Conservation (phyloP, 768 basidiomycete species). For the Mycena sanguinolenta region DNA sequence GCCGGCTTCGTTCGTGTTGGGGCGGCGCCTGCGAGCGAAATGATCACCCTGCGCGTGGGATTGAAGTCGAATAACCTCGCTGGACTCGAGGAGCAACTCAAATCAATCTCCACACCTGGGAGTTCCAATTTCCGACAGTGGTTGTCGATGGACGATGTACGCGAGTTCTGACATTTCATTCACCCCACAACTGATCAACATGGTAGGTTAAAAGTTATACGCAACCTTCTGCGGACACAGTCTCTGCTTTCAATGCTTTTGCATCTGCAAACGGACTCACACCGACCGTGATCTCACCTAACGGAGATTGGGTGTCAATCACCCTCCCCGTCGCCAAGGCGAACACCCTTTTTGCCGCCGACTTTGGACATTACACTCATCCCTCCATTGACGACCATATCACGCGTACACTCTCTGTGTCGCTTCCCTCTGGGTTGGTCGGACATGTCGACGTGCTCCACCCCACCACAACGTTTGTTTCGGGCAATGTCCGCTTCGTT, state of each 20-base stretch:
- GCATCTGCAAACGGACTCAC: slow-evolving; percentile 16
- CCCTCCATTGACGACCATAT: neutral
- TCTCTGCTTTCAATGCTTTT: slow-evolving; percentile 15
- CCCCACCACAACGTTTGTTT: slow-evolving; percentile 8
- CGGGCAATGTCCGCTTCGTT: neutral
- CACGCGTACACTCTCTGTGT: no score
- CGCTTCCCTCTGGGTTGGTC: slow-evolving; percentile 13
- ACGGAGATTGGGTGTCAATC: slow-evolving; percentile 22
- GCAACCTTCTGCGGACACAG: slow-evolving; percentile 5
- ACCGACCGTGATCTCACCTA: slow-evolving; percentile 8
- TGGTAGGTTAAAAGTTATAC: slow-evolving; percentile 15
- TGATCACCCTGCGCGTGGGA: slow-evolving; percentile 12
- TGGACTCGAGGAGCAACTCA: slow-evolving; percentile 4
- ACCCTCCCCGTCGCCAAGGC: slow-evolving; percentile 18
- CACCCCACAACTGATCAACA: neutral
- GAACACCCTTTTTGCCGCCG: slow-evolving; percentile 18
- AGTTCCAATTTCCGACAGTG: slow-evolving; percentile 18
- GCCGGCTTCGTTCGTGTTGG: slow-evolving; percentile 9
- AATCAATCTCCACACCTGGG: slow-evolving; percentile 1
- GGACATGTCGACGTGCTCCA: slow-evolving; percentile 21
- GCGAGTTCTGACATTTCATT: neutral
- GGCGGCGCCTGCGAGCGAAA: neutral
- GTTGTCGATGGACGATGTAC: slow-evolving; percentile 16
- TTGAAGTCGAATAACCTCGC: slow-evolving; percentile 9
- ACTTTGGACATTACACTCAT: slow-evolving; percentile 16